phyloP scores from a whole-genome alignment of 768 basidiomycete species.

The Megacollybia marginata region DNA sequence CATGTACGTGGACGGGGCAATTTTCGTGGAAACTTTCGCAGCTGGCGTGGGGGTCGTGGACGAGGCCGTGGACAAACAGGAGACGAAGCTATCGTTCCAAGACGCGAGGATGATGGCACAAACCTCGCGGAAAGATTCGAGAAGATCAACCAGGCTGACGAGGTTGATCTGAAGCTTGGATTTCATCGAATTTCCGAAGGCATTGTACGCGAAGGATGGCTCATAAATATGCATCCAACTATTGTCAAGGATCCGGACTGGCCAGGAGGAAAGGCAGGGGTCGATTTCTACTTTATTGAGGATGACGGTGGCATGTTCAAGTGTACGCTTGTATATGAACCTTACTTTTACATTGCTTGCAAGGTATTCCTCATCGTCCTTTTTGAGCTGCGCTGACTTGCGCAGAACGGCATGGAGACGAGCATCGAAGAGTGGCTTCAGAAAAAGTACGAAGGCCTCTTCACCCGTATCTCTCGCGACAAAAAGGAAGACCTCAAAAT shows the following conservation, averaged over 20 bases:
- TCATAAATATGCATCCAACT: constrained; percentile 98
- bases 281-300: constrained; percentile 96
- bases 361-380: constrained; percentile 47
- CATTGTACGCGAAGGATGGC: constrained; percentile 75
- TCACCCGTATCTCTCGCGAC: constrained; percentile 70
- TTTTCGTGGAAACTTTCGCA: constrained; percentile 45
- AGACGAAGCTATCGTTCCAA: constrained; percentile 43
- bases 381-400: constrained; percentile 1
- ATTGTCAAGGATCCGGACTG: constrained; percentile 80
- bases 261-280: constrained; percentile 80
- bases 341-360: constrained; percentile 91
- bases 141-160: constrained; percentile 64
- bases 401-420: constrained; percentile 76
- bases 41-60: constrained; percentile 50
- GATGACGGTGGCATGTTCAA: constrained; percentile 98
- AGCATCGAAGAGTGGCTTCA: constrained; percentile 92
- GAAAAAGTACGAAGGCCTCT: constrained; percentile 86
- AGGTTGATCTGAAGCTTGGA: constrained; percentile 90
- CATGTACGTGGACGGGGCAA: constrained; percentile 32
- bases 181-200: constrained; percentile 82
- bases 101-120: constrained; percentile 86
- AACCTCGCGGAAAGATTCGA: constrained; percentile 84
- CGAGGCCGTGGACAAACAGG: constrained; percentile 40
- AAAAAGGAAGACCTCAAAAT: constrained; percentile 91
- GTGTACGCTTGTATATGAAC: constrained; percentile 85